Base-by-base conservation (phyloP, 129 eudicot species). In the Rutidosis leptorrhynchoides region DNA sequence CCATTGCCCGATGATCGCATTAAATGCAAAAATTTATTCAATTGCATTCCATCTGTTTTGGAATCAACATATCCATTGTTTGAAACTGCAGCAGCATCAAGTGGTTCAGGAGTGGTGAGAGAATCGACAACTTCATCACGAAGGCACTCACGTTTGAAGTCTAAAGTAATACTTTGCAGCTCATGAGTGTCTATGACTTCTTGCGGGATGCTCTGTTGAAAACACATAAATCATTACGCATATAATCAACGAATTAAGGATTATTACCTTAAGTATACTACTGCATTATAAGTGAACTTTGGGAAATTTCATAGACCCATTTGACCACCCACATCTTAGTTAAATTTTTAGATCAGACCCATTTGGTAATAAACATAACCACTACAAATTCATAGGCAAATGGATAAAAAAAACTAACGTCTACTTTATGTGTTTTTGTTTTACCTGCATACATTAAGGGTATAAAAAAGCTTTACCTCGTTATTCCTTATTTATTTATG, bases 91-190 rank as follows among this genome's bases (percentile, higher is more conserved):
- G 16, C 45, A 37, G 16, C 79, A 45, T 62, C 77, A 1, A 64
- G 60, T 28, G 67, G 33, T 67, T 86, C 95, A 0, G 73, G 77
- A n/a, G 82, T 82, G 26, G 97, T 87, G 69, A 90, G 91, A 54
- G 97, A 90, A 76, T 87, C 95, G 19, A 90, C 95, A 0, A 90
- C 53, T 22, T 90, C 95, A 53, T 84, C 89, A 10, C 80, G 91
- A 73, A 80, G 92, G 68, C 95, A 90, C 75, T 90, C 95, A 12
- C 89, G 89, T 66, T 85, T 80, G 60, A 84, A 90, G 53, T 90
- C 97, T 68, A 90, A 71, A 27, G 97, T 90, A 15, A 90, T 87
- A 15, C 77, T 79, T 78, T 87, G 77, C 78, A 90, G 82, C 72
- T 90, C 95, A 59, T 90, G 86, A 24, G 80, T 84, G 69, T 90